Evolutionary conservation across 2,329 filamentous ascomycete genomes (phyloP).

Genomic region (Botrytis porri): DNA sequence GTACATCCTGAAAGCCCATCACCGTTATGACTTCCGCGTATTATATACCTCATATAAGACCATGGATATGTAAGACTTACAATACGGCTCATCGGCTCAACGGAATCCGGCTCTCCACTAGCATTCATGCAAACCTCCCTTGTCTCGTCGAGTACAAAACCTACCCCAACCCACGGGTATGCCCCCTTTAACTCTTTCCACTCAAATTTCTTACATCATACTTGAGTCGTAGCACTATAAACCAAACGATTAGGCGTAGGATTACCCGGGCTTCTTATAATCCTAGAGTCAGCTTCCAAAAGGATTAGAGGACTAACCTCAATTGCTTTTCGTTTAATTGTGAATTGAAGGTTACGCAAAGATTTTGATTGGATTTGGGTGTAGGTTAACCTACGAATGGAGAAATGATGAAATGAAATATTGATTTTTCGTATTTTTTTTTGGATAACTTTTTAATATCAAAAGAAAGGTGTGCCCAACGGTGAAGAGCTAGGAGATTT

Average conservation of each 20-base stretch:
- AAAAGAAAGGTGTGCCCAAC: not conserved
- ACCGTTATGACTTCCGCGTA: not conserved
- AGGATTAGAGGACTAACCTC: not conserved
- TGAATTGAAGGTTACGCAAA: not conserved
- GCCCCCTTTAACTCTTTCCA: not conserved
- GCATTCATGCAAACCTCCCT: not conserved
- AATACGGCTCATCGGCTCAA: not conserved
- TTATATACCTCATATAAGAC: too few relatives aligned
- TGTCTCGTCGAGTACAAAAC: not conserved
- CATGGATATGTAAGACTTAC: not conserved
- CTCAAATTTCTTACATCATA: slow-evolving; percentile 5
- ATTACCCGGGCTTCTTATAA: not conserved
- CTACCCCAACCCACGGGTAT: not conserved
- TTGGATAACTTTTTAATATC: not conserved
- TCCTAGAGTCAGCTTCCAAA: not conserved
- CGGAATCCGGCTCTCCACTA: not conserved
- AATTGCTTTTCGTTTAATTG: not conserved
- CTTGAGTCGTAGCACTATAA: not conserved
- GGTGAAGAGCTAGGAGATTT: not conserved
- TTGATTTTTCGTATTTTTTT: not conserved
- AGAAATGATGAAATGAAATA: not conserved
- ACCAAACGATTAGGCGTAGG: not conserved
- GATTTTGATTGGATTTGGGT: not conserved
- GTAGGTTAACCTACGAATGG: not conserved
- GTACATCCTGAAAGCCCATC: not conserved